phyloP scores from a whole-genome alignment of 116 monocot genomes.

The Posidonia oceanica region DNA sequence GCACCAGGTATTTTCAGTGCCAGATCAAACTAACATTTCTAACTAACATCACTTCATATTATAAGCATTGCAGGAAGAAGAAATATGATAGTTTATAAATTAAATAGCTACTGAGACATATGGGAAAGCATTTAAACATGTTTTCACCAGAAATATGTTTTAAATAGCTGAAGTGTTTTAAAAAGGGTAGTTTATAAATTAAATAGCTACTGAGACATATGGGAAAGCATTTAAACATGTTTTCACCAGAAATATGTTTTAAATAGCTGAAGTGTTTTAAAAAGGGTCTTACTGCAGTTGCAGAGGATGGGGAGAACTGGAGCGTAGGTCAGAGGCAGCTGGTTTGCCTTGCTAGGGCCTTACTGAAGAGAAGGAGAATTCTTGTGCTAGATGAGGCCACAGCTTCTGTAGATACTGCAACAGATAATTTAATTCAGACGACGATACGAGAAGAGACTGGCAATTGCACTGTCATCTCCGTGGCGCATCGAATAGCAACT shows the following conservation, averaged over 20 bases:
- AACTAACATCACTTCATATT: too few species aligned
- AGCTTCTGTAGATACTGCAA: conserved; percentile 86
- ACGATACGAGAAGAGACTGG: conserved; percentile 57
- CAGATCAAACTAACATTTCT: neutral
- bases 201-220: neutral
- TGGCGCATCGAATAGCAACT: conserved; percentile 83
- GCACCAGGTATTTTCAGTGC: conserved; percentile 42
- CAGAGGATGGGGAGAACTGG: conserved; percentile 89
- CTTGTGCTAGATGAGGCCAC: conserved; percentile 91
- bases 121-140: neutral
- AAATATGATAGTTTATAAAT: too few species aligned
- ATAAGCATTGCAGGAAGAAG: too few species aligned
- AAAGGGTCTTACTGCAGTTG: conserved; percentile 31
- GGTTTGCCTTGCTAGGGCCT: conserved; percentile 68
- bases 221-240: neutral
- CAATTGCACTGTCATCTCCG: conserved; percentile 66
- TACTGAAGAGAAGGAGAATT: conserved; percentile 67
- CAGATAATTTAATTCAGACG: conserved; percentile 73
- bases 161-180: too few species aligned
- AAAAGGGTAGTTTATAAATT: too few species aligned
- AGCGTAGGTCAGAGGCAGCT: conserved; percentile 88
- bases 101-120: neutral
- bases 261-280: neutral
- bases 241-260: too few species aligned
- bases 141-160: too few species aligned